Conservation (phyloP, 2,329 filamentous ascomycete genomes). For the Trichoderma hamatum region DNA sequence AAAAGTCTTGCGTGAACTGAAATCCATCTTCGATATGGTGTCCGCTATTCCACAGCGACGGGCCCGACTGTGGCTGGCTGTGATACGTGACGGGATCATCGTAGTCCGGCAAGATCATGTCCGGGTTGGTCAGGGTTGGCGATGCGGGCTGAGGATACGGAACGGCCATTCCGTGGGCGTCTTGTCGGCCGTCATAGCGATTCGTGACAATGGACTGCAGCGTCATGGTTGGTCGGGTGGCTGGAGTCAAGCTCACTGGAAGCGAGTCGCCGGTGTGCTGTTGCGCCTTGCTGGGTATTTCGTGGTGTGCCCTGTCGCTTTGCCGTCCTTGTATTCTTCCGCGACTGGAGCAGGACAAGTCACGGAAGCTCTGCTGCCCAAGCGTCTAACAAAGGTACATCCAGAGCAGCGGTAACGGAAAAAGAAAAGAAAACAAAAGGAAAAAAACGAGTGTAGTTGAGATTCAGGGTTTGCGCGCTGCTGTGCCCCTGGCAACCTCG, state of each 20-base stretch:
- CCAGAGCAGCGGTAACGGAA: conserved; percentile 10
- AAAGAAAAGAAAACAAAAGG: background rate
- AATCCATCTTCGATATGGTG: conserved; percentile 46
- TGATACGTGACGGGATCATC: conserved; percentile 60
- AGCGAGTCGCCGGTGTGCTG: background rate
- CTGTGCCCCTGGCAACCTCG: background rate
- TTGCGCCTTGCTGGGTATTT: background rate
- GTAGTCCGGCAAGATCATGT: conserved; percentile 87
- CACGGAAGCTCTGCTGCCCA: background rate
- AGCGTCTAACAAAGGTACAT: conserved; percentile 4
- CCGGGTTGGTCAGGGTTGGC: conserved; percentile 87
- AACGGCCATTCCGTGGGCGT: conserved; percentile 35
- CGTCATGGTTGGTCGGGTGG: conserved; percentile 36
- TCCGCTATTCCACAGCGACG: conserved; percentile 56
- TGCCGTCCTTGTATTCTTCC: background rate
- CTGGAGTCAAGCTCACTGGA: background rate
- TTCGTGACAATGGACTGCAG: conserved; percentile 35
- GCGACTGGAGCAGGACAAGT: background rate
- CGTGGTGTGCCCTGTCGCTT: background rate
- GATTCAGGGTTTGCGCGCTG: background rate
- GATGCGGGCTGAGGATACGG: conserved; percentile 65
- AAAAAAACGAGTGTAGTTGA: background rate
- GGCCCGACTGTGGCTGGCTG: conserved; percentile 53
- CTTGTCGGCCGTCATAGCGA: conserved; percentile 37
- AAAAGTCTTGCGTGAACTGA: conserved; percentile 48